phyloP scores from a whole-genome alignment of 31 red algal genomes.

The Porphyra umbilicalis region DNA sequence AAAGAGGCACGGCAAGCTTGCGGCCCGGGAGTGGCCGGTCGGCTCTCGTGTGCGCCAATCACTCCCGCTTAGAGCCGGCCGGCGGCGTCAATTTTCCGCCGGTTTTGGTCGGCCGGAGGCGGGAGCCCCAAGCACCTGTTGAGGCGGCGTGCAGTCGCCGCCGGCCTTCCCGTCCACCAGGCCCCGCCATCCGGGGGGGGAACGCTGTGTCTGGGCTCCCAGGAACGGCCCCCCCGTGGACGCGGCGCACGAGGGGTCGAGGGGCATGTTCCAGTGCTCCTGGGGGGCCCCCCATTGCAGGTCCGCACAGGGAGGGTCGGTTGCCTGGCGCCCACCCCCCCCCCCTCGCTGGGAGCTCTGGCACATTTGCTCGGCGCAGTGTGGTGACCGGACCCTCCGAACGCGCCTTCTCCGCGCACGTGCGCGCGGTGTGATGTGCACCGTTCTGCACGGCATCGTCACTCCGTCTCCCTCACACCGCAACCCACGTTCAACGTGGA shows the following conservation, averaged over 20 bases:
- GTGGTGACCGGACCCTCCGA: too few relatives aligned
- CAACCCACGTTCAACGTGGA: background rate
- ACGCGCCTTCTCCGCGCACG: background rate
- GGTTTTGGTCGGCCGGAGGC: background rate
- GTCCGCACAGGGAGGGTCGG: too few relatives aligned
- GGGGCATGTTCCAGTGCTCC: too few relatives aligned
- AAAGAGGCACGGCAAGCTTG: too few relatives aligned
- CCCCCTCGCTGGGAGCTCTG: background rate
- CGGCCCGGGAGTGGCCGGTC: background rate
- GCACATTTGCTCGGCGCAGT: background rate
- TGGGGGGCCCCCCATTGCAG: too few relatives aligned
- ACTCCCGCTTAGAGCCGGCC: background rate
- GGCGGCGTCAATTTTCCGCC: background rate
- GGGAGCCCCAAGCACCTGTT: too few relatives aligned
- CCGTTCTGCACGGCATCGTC: background rate
- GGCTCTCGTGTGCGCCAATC: background rate
- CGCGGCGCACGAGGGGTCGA: too few relatives aligned
- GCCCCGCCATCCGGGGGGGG: too few relatives aligned
- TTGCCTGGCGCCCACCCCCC: constrained; percentile 1
- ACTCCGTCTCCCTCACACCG: background rate
- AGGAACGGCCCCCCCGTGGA: too few relatives aligned
- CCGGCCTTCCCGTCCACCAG: too few relatives aligned
- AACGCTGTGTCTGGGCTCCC: too few relatives aligned
- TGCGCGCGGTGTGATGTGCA: background rate
- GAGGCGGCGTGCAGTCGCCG: too few relatives aligned